Evolutionary conservation across 2,329 filamentous ascomycete species (phyloP), one percentile per base, ranked within the genome.

Genomic region (Alternaria sp.): DNA sequence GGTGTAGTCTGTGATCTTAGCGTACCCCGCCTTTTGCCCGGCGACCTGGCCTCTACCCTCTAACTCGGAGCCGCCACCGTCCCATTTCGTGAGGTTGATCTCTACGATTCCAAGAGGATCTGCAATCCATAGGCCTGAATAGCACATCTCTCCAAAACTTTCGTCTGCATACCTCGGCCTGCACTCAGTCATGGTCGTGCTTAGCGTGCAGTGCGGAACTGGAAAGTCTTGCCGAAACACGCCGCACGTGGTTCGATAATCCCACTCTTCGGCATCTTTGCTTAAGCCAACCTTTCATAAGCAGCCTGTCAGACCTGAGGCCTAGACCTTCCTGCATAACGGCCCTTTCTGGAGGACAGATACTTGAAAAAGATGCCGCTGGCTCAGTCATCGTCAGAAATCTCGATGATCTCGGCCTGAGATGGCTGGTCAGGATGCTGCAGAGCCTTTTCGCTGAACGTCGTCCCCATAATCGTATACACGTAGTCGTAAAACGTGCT

Each of bases 331-430:
- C 17, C 15, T 9, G 10, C 23, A 30, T 43, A 21, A 44, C 59
- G 51, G 10, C 45, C 17, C 43, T 23, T 26, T 23, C 43, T 32
- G 13, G 30, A 25, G 30, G 3, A 40, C 49, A 52, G 4, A 3
- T 36, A 8, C 19, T 17, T 25, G 49, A 50, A 43, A 10, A 15
- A 58, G 23, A 36, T 15, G 55, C 36, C 40, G 50, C 21, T 25
- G 36, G 11, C 9, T 59, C 32, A 51, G 50, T 72, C 66, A 5
- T 76, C 73, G 28, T 75, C 72, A 2, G 74, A 77, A 3, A 77
- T 76, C 5, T 68, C 67, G 19, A 78, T 72, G 11, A 73, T 68
- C 52, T 78, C 74, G 4, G 66, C 63, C 36, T 76, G 69, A 5
- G 73, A 74, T 13, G 73, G 73, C 21, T 57, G 61, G 15, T 66